These are phyloP conservation scores for Nymphaea thermarum DNA, from an alignment of 164 flowering plant species.

Conservation along the genomic window DNA sequence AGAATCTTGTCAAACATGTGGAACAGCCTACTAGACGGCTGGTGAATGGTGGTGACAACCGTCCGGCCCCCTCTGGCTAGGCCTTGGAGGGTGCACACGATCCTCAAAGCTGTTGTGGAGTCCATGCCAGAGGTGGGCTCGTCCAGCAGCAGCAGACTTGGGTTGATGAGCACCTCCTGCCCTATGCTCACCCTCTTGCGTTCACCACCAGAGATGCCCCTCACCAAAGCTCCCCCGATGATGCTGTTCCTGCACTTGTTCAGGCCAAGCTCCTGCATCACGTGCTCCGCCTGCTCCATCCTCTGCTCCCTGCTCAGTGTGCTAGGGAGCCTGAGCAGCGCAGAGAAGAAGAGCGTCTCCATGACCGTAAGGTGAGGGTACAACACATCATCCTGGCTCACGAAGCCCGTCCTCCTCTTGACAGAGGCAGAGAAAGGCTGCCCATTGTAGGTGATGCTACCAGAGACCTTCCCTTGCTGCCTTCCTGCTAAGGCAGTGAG, in stretches of 20 bases:
- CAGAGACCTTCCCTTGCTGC: conserved; percentile 47
- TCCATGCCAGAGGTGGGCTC: conserved; percentile 97
- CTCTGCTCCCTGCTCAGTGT: conserved; percentile 43
- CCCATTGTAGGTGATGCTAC: conserved; percentile 57
- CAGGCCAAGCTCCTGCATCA: conserved; percentile 55
- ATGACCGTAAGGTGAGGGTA: conserved; percentile 81
- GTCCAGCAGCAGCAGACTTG: conserved; percentile 68
- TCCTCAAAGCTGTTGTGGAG: conserved; percentile 78
- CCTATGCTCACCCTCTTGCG: conserved; percentile 93
- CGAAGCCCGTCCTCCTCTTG: conserved; percentile 64
- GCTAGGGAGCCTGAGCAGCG: conserved; percentile 58
- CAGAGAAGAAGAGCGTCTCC: conserved; percentile 68
- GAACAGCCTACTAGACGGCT: conserved; percentile 78
- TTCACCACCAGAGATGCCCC: conserved; percentile 92
- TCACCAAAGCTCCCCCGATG: conserved; percentile 54
- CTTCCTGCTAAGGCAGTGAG: conserved; percentile 71
- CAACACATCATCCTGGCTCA: conserved; percentile 73
- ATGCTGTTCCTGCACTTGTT: conserved; percentile 44
- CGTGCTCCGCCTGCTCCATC: conserved; percentile 45
- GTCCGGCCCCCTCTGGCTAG: conserved; percentile 76
- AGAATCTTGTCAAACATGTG: conserved; percentile 77
- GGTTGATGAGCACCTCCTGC: conserved; percentile 88
- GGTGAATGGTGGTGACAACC: conserved; percentile 76
- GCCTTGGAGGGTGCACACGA: conserved; percentile 41
- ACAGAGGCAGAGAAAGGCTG: conserved; percentile 45